These are phyloP conservation scores for Umbelopsis sp. DNA, from an alignment of 371 early-diverging fungal genomes.

Conservation along the genomic window DNA sequence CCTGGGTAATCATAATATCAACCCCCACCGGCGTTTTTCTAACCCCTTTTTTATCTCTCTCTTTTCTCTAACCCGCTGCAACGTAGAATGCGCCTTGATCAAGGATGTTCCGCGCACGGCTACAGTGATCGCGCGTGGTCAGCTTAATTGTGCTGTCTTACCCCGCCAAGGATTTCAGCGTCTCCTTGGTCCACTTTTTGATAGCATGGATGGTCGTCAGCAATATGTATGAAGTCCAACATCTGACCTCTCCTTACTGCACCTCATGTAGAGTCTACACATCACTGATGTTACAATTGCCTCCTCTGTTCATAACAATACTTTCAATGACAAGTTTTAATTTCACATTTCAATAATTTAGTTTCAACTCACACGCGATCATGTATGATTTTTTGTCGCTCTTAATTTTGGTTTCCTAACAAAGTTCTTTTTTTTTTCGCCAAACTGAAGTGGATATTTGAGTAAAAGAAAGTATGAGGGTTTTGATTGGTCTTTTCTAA, in stretches of 20 bases:
- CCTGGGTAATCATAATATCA: background rate
- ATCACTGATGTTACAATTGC: background rate
- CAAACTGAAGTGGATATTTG: no score
- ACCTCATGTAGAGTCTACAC: background rate
- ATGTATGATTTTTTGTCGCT: no score
- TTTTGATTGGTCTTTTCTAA: no score
- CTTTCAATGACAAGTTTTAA: background rate
- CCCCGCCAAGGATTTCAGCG: constrained; percentile 12
- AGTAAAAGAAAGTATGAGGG: no score
- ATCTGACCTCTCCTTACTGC: constrained; percentile 1
- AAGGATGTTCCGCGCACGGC: constrained; percentile 12
- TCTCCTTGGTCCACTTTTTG: constrained; percentile 9
- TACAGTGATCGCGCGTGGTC: constrained; percentile 9
- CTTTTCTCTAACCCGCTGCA: no score
- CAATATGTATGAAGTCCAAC: background rate
- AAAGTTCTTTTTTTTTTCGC: no score
- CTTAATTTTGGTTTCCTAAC: no score
- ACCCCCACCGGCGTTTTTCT: background rate
- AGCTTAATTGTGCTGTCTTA: background rate
- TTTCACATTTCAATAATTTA: no score
- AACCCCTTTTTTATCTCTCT: background rate
- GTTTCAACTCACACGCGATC: no score
- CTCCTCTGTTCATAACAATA: background rate
- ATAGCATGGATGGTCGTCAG: background rate
- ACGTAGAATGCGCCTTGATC: constrained; percentile 15